Base-by-base conservation (phyloP, 78 protist genomes). In the Goniomonas avonlea region DNA sequence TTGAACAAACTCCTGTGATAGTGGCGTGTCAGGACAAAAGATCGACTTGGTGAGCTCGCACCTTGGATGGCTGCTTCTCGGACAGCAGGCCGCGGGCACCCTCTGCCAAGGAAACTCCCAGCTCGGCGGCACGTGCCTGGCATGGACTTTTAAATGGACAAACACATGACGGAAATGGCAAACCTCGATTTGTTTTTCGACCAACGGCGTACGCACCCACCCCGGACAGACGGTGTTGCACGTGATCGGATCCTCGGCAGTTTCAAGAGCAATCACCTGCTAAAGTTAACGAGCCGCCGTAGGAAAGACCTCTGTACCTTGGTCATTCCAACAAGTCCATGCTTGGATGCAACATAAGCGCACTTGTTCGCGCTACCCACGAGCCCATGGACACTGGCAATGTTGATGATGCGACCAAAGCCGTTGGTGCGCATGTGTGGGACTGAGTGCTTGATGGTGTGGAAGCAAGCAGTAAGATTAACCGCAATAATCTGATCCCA, bases 281-380 rank as follows among this genome's bases (percentile, higher is more conserved):
- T n/a, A n/a, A n/a, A n/a, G n/a, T n/a, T n/a, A n/a, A n/a, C n/a
- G n/a, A n/a, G n/a, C n/a, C n/a, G n/a, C n/a, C n/a, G n/a, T n/a
- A n/a, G n/a, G n/a, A n/a, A n/a, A n/a, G n/a, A n/a, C n/a, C n/a
- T n/a, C n/a, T n/a, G n/a, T n/a, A 48, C 66, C 48, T 56, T 74
- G 45, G 79, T 32, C 8, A 74, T 3, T 25, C 79, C 79, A 1
- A 74, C 48, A 29, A 74, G 53, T 32, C 79, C 79, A 31, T 74
- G 79, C 48, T 74, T 74, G 45, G 79, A 5, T 9, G 71, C 65
- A 18, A 39, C 45, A 11, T 74, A 74, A 15, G 82, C 78, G 18
- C 65, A 50, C 39, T 74, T 74, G 61, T 58, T 11, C 25, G 32
- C 17, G 23, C 35, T 15, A 29, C 25, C 79, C 21, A 56, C 39